phyloP scores from a whole-genome alignment of 495 filamentous ascomycete genomes.

The Penicillium cosmopolitanum region DNA sequence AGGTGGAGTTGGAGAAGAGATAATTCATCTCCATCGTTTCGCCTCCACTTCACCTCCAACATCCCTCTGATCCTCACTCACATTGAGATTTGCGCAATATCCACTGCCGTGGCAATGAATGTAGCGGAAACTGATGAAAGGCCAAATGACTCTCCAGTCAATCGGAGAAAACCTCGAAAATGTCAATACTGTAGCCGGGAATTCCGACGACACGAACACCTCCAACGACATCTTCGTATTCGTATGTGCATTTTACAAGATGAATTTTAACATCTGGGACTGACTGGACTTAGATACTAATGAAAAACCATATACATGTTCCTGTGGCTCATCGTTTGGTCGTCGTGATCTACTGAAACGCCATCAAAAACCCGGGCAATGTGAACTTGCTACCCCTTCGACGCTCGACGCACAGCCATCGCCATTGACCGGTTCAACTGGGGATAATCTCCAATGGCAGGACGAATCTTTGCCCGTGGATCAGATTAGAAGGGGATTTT shows the following conservation, averaged over 20 bases:
- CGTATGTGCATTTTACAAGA: background rate
- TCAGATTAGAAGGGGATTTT: background rate
- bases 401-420: conserved; percentile 4
- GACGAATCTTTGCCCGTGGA: background rate
- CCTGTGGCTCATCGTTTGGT: conserved; percentile 22
- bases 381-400: conserved; percentile 8
- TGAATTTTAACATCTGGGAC: background rate
- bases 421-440: background rate
- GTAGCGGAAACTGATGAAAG: background rate
- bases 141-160: background rate
- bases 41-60: no score
- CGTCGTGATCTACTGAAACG: conserved; percentile 24
- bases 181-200: conserved; percentile 23
- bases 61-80: background rate
- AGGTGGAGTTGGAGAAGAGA: background rate
- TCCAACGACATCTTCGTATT: conserved; percentile 16
- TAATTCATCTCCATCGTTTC: background rate
- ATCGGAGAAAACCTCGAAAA: conserved; percentile 17
- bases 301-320: conserved; percentile 26
- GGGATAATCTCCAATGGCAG: background rate
- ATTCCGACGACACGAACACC: conserved; percentile 24
- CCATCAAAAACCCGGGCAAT: conserved; percentile 19
- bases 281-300: conserved; percentile 22
- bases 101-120: no score
- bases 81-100: background rate